Conservation (phyloP, 768 basidiomycete species). For the Termitomyces sp. region DNA sequence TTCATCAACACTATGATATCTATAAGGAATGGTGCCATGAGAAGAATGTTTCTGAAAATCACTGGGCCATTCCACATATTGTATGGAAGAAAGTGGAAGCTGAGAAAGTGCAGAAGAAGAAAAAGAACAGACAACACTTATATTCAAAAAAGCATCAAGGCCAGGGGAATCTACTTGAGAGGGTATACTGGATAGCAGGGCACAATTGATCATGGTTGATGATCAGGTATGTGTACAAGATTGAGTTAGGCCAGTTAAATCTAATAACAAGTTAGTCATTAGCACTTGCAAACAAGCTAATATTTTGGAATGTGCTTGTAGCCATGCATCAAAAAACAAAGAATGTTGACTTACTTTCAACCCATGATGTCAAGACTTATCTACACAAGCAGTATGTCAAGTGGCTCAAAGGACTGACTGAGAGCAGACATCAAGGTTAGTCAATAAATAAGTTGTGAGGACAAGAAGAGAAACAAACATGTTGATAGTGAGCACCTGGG, state of each 20-base stretch:
- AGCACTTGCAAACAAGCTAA: constrained; percentile 1
- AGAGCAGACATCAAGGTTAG: constrained; percentile 8
- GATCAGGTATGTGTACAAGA: constrained; percentile 9
- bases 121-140: background rate
- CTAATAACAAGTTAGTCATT: background rate
- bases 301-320: constrained; percentile 9
- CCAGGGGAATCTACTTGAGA: constrained; percentile 9
- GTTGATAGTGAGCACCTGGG: constrained; percentile 14
- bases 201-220: constrained; percentile 10
- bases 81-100: background rate
- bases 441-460: too few relatives aligned
- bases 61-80: background rate
- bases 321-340: constrained; percentile 8
- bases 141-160: background rate
- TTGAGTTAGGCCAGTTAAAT: background rate
- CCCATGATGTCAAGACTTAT: constrained; percentile 12
- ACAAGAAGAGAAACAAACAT: constrained; percentile 8
- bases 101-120: background rate
- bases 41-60: background rate
- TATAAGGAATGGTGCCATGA: background rate
- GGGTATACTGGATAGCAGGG: constrained; percentile 1
- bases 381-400: constrained; percentile 17
- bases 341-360: constrained; percentile 3
- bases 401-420: background rate
- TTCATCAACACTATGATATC: constrained; percentile 12